Conservation (phyloP, 768 basidiomycete species). For the Cystofilobasidium bisporidii region DNA sequence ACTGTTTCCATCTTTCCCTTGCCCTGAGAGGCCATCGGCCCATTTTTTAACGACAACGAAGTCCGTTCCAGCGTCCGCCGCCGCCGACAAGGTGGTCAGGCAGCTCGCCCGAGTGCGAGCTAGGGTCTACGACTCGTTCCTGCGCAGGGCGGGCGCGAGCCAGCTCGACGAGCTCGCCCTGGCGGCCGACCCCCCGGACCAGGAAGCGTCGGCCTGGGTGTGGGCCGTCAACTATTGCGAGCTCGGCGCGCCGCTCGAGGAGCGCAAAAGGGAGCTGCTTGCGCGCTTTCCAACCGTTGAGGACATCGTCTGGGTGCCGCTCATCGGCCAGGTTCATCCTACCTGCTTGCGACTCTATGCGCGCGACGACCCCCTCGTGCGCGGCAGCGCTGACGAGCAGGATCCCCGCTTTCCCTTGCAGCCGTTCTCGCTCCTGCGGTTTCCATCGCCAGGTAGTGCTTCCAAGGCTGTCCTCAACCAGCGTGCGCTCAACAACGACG, state of each 20-base stretch:
- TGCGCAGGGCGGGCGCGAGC: background rate
- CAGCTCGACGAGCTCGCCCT: constrained; percentile 21
- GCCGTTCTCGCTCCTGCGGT: constrained; percentile 24
- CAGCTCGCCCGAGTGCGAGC: background rate
- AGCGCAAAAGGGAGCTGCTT: background rate
- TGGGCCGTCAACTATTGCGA: constrained; percentile 27
- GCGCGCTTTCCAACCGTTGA: background rate
- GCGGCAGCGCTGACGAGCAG: background rate
- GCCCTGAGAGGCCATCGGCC: too few relatives aligned
- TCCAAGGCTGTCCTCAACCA: background rate
- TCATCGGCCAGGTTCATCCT: constrained; percentile 15
- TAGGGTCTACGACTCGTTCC: constrained; percentile 18
- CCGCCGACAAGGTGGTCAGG: background rate
- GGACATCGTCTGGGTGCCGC: constrained; percentile 12
- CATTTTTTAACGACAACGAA: background rate
- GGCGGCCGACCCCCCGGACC: background rate
- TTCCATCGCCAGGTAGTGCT: background rate
- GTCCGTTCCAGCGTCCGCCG: background rate
- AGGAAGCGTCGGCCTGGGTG: constrained; percentile 6
- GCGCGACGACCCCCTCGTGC: too few relatives aligned
- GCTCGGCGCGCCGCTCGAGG: constrained; percentile 13
- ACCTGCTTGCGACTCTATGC: too few relatives aligned
- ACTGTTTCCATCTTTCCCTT: too few relatives aligned
- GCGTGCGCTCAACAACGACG: background rate
- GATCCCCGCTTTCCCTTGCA: background rate